Percentiles rank a stretch among this genome's conserved stretches.
Evolutionary conservation across 2,329 filamentous ascomycete genomes (phyloP).

Genomic region (Coniochaeta ligniaria): DNA sequence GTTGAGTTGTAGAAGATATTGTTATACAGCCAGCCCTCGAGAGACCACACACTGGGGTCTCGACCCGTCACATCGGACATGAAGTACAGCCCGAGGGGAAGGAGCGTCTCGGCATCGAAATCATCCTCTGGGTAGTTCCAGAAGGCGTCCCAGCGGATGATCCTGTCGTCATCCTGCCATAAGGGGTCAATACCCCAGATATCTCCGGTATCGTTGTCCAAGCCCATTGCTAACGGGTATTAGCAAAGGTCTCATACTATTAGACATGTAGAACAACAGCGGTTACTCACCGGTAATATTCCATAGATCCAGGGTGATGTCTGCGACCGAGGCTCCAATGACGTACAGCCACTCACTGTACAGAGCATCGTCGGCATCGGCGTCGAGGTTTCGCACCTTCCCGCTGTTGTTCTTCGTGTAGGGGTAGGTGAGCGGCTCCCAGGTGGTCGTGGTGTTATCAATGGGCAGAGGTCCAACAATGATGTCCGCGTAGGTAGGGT

Average conservation of each 20-base stretch:
- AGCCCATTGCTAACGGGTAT: conserved; percentile 16
- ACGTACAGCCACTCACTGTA: conserved; percentile 25
- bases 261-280: too few relatives aligned
- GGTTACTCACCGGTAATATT: conserved; percentile 20
- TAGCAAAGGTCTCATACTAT: too few relatives aligned
- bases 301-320: conserved; percentile 37
- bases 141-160: conserved; percentile 41
- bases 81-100: conserved; percentile 37
- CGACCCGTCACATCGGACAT: conserved; percentile 41
- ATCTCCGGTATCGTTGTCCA: conserved; percentile 32
- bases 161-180: conserved; percentile 29
- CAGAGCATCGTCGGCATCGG: conserved; percentile 20
- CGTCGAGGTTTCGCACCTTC: conserved; percentile 31
- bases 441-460: conserved; percentile 25
- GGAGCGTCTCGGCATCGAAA: conserved; percentile 33
- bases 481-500: conserved; percentile 33
- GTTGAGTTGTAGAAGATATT: conserved; percentile 43
- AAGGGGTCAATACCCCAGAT: conserved; percentile 34
- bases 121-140: conserved; percentile 27
- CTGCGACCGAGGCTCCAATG: conserved; percentile 26
- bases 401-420: conserved; percentile 31
- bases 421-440: conserved; percentile 31
- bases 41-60: conserved; percentile 40
- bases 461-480: conserved; percentile 42
- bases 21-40: conserved; percentile 47